phyloP scores from a whole-genome alignment of 2,329 filamentous ascomycete species.

The Bipolaris bicolor region DNA sequence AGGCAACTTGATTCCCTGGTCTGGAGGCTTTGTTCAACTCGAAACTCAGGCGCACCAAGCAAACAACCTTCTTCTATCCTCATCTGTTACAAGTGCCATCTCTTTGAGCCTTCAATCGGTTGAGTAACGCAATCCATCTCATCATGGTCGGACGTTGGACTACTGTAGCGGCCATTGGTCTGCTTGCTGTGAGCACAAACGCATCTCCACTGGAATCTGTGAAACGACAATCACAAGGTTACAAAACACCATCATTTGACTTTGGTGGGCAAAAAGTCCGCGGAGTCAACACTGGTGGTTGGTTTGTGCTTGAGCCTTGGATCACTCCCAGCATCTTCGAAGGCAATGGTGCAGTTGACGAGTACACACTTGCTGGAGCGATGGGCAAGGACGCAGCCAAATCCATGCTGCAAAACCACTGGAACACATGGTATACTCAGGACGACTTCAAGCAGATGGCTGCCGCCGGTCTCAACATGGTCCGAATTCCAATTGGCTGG shows the following conservation, averaged over 20 bases:
- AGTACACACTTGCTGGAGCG: constrained; percentile 60
- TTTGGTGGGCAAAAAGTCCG: constrained; percentile 63
- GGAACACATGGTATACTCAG: constrained; percentile 63
- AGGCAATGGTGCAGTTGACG: constrained; percentile 61
- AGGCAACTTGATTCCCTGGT: constrained; percentile 13
- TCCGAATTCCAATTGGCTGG: constrained; percentile 70
- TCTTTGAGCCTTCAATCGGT: constrained; percentile 12
- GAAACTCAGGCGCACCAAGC: constrained; percentile 4
- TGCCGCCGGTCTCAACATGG: constrained; percentile 65
- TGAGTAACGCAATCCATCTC: constrained; percentile 16
- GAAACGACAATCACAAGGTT: constrained; percentile 22
- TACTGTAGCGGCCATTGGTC: constrained; percentile 32
- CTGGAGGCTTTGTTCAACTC: constrained; percentile 7
- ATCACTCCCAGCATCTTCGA: constrained; percentile 68
- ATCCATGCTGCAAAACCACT: constrained; percentile 60
- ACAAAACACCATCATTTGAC: constrained; percentile 53
- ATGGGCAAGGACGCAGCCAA: constrained; percentile 59
- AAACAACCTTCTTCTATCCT: constrained; percentile 2
- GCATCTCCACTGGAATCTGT: constrained; percentile 38
- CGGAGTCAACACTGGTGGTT: constrained; percentile 70
- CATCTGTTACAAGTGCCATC: constrained; percentile 15
- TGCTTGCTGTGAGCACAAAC: constrained; percentile 39
- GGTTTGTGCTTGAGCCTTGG: constrained; percentile 69
- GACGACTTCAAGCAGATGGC: constrained; percentile 63
- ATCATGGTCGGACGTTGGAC: constrained; percentile 39